Base-by-base conservation (phyloP, 192 early-diverging fungal species). In the Gamsiella multidivaricata region DNA sequence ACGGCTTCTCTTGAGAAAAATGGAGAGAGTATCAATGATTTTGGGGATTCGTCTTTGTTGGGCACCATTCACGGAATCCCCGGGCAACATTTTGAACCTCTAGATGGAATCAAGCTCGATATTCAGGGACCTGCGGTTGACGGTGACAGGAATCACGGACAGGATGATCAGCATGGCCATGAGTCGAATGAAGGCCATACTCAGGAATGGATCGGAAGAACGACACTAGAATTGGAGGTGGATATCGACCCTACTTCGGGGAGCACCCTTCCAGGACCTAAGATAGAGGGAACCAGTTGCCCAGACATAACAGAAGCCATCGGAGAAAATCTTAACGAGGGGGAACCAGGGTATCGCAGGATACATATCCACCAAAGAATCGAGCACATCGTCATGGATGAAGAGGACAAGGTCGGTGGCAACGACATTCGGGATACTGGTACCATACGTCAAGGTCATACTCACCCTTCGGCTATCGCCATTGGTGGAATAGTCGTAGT, bases 11-110 rank as follows among this genome's bases (percentile, higher is more conserved):
- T 69, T 2, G 74, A 78, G 14, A 25, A 33, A 4, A 64, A 42
- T 3, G 74, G 74, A 3, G 61, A 65, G 22, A 55, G 70, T 0
- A 65, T 73, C 25, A 65, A 73, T 29, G 62, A 65, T n/a, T 73
- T 65, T 36, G 62, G 59, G 18, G 60, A 56, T 9, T 60, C 34
- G 10, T 54, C 59, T 28, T 29, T 45, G 18, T 22, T 41, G 0
- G 28, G 59, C 22, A 45, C 69, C 31, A 51, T 55, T 5, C 34
- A 22, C 33, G 47, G 28, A 20, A n/a, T 55, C 8, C 64, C 53
- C 12, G 29, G 23, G 15, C 23, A 2, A 23, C 47, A 17, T 23
- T 3, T 37, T 12, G n/a, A 11, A 20, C 8, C n/a, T 17, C 5
- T 15, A 5, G 51, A 22, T 28, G 60, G 33, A 0, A 51, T 18